Percentiles rank a stretch among this genome's conserved stretches.
phyloP scores from a whole-genome alignment of 2,329 filamentous ascomycete genomes.

The Phaeoacremonium minimum region DNA sequence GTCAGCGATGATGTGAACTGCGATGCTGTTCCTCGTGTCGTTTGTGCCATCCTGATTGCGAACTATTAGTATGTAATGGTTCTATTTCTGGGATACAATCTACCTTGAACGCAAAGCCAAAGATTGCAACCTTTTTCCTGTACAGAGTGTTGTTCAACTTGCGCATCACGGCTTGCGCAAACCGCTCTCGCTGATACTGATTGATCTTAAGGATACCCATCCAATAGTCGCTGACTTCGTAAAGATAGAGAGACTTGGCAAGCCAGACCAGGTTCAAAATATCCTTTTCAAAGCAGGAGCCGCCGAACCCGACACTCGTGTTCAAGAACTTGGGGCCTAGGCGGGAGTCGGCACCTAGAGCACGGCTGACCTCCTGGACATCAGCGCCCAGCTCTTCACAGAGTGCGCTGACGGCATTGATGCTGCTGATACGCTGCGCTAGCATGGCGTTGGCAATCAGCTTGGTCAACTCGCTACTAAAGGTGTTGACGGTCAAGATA shows the following conservation, averaged over 20 bases:
- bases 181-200: slow-evolving; percentile 51
- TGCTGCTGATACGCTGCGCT: slow-evolving; percentile 59
- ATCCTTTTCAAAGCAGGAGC: slow-evolving; percentile 61
- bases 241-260: slow-evolving; percentile 48
- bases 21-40: slow-evolving; percentile 53
- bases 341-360: slow-evolving; percentile 50
- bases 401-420: slow-evolving; percentile 58
- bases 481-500: slow-evolving; percentile 55
- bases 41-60: slow-evolving; percentile 55
- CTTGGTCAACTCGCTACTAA: slow-evolving; percentile 59
- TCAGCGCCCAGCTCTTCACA: slow-evolving; percentile 57
- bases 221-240: slow-evolving; percentile 59
- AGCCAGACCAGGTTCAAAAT: slow-evolving; percentile 55
- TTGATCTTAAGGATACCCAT: slow-evolving; percentile 53
- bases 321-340: slow-evolving; percentile 55
- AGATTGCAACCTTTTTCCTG: slow-evolving; percentile 50
- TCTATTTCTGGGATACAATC: no score
- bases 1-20: slow-evolving; percentile 45
- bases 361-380: slow-evolving; percentile 50
- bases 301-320: slow-evolving; percentile 59
- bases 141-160: slow-evolving; percentile 48
- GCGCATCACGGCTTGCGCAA: slow-evolving; percentile 47
- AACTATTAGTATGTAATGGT: no score
- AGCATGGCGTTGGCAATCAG: slow-evolving; percentile 60
- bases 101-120: slow-evolving; percentile 62